A percentile compares a stretch with the other conserved stretches of the same genome.
These are phyloP conservation scores for Setomelanomma holmii DNA, from an alignment of 2,329 filamentous ascomycete genomes.

Conservation along the genomic window DNA sequence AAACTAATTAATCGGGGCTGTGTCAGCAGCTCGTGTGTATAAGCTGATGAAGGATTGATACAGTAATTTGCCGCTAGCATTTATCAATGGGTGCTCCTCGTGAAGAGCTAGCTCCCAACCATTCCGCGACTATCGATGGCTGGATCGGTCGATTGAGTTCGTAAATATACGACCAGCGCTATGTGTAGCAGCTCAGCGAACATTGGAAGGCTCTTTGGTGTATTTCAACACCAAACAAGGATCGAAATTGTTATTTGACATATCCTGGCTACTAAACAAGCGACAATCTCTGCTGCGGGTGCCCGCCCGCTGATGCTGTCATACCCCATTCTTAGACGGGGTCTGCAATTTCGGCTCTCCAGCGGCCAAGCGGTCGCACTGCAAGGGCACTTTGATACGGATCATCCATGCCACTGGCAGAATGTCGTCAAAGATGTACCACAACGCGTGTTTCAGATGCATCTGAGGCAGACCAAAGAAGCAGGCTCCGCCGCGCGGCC, in stretches of 20 bases:
- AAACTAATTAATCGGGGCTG: background rate
- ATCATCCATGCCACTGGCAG: conserved; percentile 13
- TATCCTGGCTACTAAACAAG: background rate
- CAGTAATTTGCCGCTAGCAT: conserved; percentile 4
- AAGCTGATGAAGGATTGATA: conserved; percentile 11
- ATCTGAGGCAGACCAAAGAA: conserved; percentile 11
- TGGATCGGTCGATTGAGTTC: background rate
- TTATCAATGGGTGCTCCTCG: background rate
- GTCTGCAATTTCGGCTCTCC: background rate
- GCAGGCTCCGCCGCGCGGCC: conserved; percentile 16
- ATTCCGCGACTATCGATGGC: background rate
- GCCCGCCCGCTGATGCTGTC: conserved; percentile 1
- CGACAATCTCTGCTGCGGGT: background rate
- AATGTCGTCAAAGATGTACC: background rate
- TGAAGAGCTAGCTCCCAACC: background rate
- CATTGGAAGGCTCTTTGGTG: background rate
- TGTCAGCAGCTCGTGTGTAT: conserved; percentile 10
- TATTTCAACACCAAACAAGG: background rate
- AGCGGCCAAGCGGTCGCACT: background rate
- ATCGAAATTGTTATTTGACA: background rate
- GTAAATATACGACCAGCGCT: too few relatives aligned
- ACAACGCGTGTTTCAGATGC: conserved; percentile 23
- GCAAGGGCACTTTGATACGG: conserved; percentile 14
- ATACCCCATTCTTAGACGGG: conserved; percentile 5
- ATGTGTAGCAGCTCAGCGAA: too few relatives aligned